Evolutionary conservation across 1,139 yeast species (phyloP).

Genomic region (Williopsis jadinii): DNA sequence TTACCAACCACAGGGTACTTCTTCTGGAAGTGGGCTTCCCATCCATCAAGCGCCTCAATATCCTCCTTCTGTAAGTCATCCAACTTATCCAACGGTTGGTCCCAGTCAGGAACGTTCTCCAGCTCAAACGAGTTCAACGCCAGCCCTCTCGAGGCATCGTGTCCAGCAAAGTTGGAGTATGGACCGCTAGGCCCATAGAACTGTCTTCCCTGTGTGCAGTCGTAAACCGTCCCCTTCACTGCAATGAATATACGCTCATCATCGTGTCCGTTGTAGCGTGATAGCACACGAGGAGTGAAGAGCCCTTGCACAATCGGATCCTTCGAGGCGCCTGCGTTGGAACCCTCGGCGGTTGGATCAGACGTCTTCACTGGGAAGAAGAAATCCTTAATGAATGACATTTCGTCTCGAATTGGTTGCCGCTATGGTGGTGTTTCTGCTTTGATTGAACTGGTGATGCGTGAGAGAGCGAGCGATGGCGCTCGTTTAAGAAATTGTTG

Average conservation of each 20-base stretch:
- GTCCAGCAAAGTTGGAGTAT: conserved; percentile 91
- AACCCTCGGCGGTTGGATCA: conserved; percentile 29
- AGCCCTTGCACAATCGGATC: conserved; percentile 70
- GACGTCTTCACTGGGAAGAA: conserved; percentile 32
- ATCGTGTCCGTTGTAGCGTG: conserved; percentile 74
- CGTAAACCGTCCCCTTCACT: conserved; percentile 79
- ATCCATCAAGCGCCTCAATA: conserved; percentile 60
- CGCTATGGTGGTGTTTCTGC: not conserved
- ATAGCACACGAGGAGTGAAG: conserved; percentile 71
- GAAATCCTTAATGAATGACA: conserved; percentile 32
- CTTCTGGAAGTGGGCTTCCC: conserved; percentile 79
- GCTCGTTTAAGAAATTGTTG: no score
- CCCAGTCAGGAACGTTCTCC: conserved; percentile 47
- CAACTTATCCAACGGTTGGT: conserved; percentile 68
- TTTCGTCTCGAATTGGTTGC: conserved; percentile 7
- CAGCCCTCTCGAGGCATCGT: conserved; percentile 92
- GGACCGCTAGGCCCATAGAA: conserved; percentile 98
- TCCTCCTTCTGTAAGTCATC: conserved; percentile 58
- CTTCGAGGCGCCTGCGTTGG: not conserved
- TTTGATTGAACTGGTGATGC: not conserved
- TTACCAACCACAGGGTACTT: conserved; percentile 71
- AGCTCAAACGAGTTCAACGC: conserved; percentile 85
- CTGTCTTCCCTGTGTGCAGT: conserved; percentile 71
- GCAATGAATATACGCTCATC: conserved; percentile 76
- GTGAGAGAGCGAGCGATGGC: not conserved